phyloP scores from a whole-genome alignment of 1,139 yeast genomes.

The Geotrichum histeridarum region DNA sequence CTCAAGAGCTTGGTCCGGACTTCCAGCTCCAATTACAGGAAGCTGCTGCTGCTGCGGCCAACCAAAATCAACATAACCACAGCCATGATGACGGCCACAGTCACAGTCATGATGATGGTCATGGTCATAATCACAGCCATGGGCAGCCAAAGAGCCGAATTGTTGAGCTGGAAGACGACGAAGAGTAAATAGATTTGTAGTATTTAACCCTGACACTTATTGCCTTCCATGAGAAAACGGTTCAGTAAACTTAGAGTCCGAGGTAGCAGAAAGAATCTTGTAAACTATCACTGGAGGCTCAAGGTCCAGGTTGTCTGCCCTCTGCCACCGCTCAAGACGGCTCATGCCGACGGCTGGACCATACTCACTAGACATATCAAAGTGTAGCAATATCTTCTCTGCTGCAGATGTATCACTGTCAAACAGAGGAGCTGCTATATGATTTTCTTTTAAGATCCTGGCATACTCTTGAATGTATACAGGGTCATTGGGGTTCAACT shows the following conservation, averaged over 20 bases:
- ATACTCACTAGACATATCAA: conserved; percentile 36
- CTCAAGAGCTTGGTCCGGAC: conserved; percentile 17
- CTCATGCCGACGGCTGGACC: conserved; percentile 41
- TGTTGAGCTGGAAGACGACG: conserved; percentile 8
- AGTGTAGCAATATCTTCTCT: conserved; percentile 35
- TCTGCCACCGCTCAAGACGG: conserved; percentile 61
- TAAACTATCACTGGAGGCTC: conserved; percentile 37
- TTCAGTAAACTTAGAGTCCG: not conserved
- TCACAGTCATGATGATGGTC: conserved; percentile 4
- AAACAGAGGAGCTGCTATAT: not conserved
- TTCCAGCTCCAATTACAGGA: conserved; percentile 7
- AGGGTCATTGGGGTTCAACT: not conserved
- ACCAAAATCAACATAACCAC: conserved; percentile 11
- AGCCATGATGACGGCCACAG: conserved; percentile 7
- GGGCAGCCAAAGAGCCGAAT: conserved; percentile 4
- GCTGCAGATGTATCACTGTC: conserved; percentile 20
- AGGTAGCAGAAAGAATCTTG: conserved; percentile 25
- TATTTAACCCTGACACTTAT: not conserved
- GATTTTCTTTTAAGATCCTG: not conserved
- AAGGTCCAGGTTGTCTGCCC: conserved; percentile 79
- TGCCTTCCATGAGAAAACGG: not conserved
- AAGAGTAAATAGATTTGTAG: not conserved
- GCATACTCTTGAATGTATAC: not conserved
- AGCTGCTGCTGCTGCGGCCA: conserved; percentile 1
- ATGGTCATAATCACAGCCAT: conserved; percentile 16